Percentiles rank a stretch among this genome's conserved stretches.
phyloP scores from a whole-genome alignment of 805 yeast species.

The Zygosaccharomyces gambellarensis region DNA sequence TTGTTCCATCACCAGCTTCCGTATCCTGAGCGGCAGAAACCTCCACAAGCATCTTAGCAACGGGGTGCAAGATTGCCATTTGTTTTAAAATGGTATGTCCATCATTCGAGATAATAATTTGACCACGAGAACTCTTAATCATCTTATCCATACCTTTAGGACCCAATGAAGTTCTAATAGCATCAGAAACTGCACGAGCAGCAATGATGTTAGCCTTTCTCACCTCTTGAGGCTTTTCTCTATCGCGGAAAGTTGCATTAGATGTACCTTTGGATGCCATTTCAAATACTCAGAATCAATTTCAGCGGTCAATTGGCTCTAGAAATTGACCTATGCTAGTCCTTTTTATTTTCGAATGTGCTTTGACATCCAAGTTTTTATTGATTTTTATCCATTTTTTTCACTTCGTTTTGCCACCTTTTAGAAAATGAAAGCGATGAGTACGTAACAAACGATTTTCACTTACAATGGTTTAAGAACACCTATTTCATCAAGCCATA shows the following conservation, averaged over 20 bases:
- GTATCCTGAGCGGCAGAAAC: conserved; percentile 96
- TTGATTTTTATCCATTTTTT: neutral
- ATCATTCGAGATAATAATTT: conserved; percentile 92
- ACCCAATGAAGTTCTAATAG: conserved; percentile 90
- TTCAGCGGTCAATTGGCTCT: neutral
- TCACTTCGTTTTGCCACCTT: conserved; percentile 6
- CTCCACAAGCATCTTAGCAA: conserved; percentile 97
- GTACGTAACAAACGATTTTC: conserved; percentile 6
- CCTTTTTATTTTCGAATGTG: neutral
- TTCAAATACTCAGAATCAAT: neutral
- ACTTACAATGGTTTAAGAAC: neutral
- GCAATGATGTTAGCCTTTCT: conserved; percentile 85
- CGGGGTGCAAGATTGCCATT: conserved; percentile 98
- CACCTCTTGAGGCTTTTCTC: conserved; percentile 93
- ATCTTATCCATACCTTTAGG: conserved; percentile 99
- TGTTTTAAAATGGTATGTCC: conserved; percentile 96
- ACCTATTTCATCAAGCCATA: neutral
- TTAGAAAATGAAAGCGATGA: conserved; percentile 4
- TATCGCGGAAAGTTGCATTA: conserved; percentile 86
- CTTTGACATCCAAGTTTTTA: neutral
- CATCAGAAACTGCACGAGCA: conserved; percentile 92
- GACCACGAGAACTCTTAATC: conserved; percentile 91
- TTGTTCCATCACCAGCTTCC: conserved; percentile 99
- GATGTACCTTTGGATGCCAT: conserved; percentile 43
- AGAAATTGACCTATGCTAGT: neutral